Conservation (phyloP, 2,329 filamentous ascomycete genomes). For the Microsporum canis region DNA sequence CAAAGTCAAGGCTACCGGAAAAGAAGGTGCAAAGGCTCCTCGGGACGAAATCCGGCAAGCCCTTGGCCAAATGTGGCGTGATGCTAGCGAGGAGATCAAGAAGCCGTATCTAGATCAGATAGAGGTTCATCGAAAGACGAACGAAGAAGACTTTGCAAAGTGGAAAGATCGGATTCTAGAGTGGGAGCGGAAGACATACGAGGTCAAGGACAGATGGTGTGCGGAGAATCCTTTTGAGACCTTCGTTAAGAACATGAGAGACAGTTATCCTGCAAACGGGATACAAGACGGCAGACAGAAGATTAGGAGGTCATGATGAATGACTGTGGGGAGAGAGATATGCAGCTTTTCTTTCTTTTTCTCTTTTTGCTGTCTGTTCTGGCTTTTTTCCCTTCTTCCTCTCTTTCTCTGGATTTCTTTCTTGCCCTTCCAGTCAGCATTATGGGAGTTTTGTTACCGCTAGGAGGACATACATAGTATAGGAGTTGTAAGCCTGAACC, state of each 20-base stretch:
- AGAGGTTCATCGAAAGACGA: constrained; percentile 55
- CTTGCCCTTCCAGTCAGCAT: not conserved
- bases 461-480: not conserved
- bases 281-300: constrained; percentile 2
- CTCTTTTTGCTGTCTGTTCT: not conserved
- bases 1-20: constrained; percentile 53
- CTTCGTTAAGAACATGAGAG: constrained; percentile 9
- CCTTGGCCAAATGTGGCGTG: constrained; percentile 84
- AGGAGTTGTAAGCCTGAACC: not conserved
- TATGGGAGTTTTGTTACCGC: not conserved
- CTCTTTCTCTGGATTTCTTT: not conserved
- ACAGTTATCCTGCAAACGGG: not conserved
- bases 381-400: not conserved
- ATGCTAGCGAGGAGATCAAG: constrained; percentile 57
- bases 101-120: constrained; percentile 68
- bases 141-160: constrained; percentile 50
- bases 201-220: constrained; percentile 33
- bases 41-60: constrained; percentile 69
- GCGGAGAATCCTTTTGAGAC: constrained; percentile 27
- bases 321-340: not conserved
- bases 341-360: not conserved
- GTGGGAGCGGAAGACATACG: constrained; percentile 31
- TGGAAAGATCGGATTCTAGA: constrained; percentile 61
- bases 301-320: constrained; percentile 6
- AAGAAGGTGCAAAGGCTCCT: constrained; percentile 54